Conservation (phyloP, 2,329 filamentous ascomycete species). For the Aureobasidium sp. region DNA sequence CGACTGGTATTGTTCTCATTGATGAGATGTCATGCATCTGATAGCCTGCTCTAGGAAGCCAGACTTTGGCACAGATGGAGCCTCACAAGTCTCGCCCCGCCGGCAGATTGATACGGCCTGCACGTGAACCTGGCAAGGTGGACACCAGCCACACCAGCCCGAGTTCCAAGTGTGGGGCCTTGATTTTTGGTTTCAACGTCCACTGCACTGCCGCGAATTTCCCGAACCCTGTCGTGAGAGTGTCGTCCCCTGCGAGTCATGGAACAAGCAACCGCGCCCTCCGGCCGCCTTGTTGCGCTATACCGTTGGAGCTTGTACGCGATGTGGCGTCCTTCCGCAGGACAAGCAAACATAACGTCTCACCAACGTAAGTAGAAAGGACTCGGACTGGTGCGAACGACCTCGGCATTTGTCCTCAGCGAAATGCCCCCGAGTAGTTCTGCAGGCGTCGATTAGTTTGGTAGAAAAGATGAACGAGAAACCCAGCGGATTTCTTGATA, state of each 20-base stretch:
- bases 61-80: neutral
- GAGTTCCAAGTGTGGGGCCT: neutral
- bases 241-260: neutral
- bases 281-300: neutral
- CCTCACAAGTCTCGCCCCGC: neutral
- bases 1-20: neutral
- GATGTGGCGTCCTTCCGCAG: neutral
- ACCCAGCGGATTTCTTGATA: too few relatives aligned
- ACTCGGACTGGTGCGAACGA: too few relatives aligned
- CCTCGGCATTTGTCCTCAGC: too few relatives aligned
- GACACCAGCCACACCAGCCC: neutral
- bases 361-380: too few relatives aligned
- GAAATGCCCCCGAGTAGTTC: too few relatives aligned
- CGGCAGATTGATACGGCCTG: neutral
- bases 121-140: neutral
- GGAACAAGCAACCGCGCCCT: neutral
- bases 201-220: neutral
- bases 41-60: neutral
- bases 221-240: neutral
- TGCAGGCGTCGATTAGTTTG: too few relatives aligned
- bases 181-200: neutral
- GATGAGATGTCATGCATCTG: neutral
- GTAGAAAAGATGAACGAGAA: too few relatives aligned
- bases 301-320: neutral
- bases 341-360: too few relatives aligned